These are phyloP conservation scores for Leptodontidium sp. DNA, from an alignment of 2,329 filamentous ascomycete genomes.

Conservation along the genomic window DNA sequence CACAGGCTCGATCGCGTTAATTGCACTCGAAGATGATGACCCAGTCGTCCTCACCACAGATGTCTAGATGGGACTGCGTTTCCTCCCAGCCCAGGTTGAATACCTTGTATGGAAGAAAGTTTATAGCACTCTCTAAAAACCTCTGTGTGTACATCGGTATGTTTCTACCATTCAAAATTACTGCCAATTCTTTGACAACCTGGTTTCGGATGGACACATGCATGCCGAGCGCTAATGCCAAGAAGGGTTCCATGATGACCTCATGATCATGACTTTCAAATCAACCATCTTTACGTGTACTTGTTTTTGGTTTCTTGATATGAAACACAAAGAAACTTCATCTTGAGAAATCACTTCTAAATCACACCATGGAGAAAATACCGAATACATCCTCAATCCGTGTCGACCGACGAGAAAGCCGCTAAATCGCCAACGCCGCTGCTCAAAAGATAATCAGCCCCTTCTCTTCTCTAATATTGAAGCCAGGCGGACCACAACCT, in stretches of 20 bases:
- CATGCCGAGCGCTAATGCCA: not conserved
- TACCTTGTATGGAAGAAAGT: too few relatives aligned
- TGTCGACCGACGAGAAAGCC: conserved; percentile 23
- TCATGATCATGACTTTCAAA: not conserved
- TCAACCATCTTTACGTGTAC: not conserved
- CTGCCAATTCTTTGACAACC: too few relatives aligned
- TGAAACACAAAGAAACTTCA: not conserved
- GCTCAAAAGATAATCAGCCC: conserved; percentile 28
- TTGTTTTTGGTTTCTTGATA: not conserved
- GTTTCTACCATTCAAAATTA: too few relatives aligned
- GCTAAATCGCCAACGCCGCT: conserved; percentile 20
- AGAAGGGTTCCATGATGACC: conserved; percentile 8
- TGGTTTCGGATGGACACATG: too few relatives aligned
- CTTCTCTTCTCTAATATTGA: conserved; percentile 29
- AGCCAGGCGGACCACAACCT: conserved; percentile 17
- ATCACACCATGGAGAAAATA: not conserved
- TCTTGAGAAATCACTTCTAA: not conserved
- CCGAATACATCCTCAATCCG: conserved; percentile 21
- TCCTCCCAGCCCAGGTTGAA: too few relatives aligned
- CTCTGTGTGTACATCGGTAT: too few relatives aligned
- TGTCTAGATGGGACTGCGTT: too few relatives aligned
- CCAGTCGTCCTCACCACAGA: too few relatives aligned
- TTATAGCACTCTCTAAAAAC: too few relatives aligned
- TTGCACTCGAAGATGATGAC: too few relatives aligned
- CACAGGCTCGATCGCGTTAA: too few relatives aligned